Evolutionary conservation across 2,329 filamentous ascomycete species (phyloP), one percentile per base, ranked within the genome.

Genomic region (Podosphaera xanthii): DNA sequence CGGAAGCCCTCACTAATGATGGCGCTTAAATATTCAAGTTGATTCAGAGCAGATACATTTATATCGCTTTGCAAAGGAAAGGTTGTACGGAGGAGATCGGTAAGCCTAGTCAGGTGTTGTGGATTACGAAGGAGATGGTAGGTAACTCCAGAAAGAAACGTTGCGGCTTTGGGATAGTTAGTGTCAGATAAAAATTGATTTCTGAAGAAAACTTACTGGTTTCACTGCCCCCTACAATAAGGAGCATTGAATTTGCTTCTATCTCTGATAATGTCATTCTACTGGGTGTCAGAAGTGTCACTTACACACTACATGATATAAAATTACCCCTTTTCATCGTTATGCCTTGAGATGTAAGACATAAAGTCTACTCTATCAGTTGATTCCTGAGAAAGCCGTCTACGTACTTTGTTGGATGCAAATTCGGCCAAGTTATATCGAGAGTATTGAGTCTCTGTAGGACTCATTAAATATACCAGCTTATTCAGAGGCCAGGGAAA

Each of bases 61-160:
- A 65, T 64, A 30, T 64, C 62, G 1, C 14, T 31, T 31, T 66
- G 64, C 8, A 62, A 65, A 6, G 57, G 62, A 63, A 77, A 77
- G 0, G 68, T 59, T 2, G 62, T 59, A 2, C 74, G 70, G 3
- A 77, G 66, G 61, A 77, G 76, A 0, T 66, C 61, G 2, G 66
- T 67, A 2, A 78, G 67, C 38, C 68, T 71, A 1, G 65, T 61
- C 56, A 75, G 63, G 0, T 68, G 66, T 1, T 68, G 8, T 3
- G 60, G 61, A n/a, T 62, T 60, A 8, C 33, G 56, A 6, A 61
- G 49, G 9, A 64, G 61, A 57, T 59, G 62, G 58, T 60, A 72
- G 2, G 68, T 67, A 5, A 65, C 66, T 1, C 71, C 72, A 0
- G 69, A 69, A 1, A 75, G 65, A 2, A 71, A 55, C 0, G 72